Evolutionary conservation across 495 filamentous ascomycete species (phyloP).

Genomic region (Ramalina intermedia): DNA sequence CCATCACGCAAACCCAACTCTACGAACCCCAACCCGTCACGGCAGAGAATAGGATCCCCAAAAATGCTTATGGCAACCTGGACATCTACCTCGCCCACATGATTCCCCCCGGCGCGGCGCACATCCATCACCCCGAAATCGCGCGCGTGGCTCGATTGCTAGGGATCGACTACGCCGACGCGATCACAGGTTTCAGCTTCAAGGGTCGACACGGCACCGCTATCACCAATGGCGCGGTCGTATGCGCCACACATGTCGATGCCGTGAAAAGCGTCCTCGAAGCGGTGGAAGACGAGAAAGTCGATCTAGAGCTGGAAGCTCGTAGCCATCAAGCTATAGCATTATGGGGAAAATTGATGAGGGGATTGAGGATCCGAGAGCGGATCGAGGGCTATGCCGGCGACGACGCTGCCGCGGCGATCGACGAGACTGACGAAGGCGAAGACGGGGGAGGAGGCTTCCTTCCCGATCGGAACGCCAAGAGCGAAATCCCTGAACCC

Average conservation of each 20-base stretch:
- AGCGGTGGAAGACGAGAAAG: constrained; percentile 47
- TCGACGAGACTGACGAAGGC: constrained; percentile 21
- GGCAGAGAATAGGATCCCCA: constrained; percentile 53
- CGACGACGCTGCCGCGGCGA: constrained; percentile 22
- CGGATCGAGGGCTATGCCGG: constrained; percentile 50
- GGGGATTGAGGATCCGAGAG: constrained; percentile 62
- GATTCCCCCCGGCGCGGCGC: constrained; percentile 68
- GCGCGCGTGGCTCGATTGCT: constrained; percentile 58
- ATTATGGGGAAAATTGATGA: constrained; percentile 64
- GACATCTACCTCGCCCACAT: constrained; percentile 89
- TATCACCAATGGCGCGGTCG: constrained; percentile 58
- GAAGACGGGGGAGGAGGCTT: constrained; percentile 14
- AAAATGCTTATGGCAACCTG: constrained; percentile 77
- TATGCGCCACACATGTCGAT: constrained; percentile 54
- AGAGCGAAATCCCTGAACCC: constrained; percentile 4
- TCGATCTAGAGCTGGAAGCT: constrained; percentile 39
- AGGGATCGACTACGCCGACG: constrained; percentile 75
- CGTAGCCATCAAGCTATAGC: constrained; percentile 43
- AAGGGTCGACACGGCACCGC: constrained; percentile 70
- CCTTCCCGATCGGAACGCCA: constrained; percentile 5
- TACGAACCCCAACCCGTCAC: constrained; percentile 64
- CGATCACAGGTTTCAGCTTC: constrained; percentile 82
- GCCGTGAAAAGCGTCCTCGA: constrained; percentile 53
- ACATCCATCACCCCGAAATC: constrained; percentile 54
- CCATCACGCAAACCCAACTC: constrained; percentile 35